Evolutionary conservation across 2,329 filamentous ascomycete genomes (phyloP).

Genomic region (Xylariales sp.): DNA sequence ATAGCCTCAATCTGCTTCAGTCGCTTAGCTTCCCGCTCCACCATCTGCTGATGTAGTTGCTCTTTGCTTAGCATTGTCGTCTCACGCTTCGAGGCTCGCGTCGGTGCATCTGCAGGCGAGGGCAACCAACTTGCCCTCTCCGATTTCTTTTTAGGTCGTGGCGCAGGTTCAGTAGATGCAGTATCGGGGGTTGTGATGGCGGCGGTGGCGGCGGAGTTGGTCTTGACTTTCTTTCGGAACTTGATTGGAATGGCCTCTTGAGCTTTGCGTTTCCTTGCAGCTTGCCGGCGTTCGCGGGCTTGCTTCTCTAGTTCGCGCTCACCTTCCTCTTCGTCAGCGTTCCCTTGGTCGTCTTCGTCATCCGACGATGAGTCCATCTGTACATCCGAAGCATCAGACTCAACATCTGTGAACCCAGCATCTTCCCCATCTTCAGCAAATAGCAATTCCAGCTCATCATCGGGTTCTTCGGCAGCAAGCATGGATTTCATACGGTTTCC

Average conservation of each 20-base stretch:
- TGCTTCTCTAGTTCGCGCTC: conserved; percentile 81
- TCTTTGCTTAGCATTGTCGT: conserved; percentile 58
- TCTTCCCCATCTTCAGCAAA: conserved; percentile 71
- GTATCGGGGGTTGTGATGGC: conserved; percentile 28
- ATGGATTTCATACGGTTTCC: conserved; percentile 80
- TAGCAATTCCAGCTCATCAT: conserved; percentile 66
- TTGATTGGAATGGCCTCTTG: conserved; percentile 68
- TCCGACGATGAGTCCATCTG: conserved; percentile 83
- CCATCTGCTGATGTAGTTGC: conserved; percentile 65
- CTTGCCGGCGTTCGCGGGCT: conserved; percentile 62
- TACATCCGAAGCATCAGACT: conserved; percentile 66
- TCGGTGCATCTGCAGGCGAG: conserved; percentile 48
- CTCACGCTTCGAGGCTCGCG: conserved; percentile 52
- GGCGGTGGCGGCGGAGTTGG: conserved; percentile 37
- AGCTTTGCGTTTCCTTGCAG: conserved; percentile 74
- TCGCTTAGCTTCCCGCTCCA: conserved; percentile 65
- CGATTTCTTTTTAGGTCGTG: conserved; percentile 55
- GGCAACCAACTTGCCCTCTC: conserved; percentile 57
- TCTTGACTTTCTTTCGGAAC: conserved; percentile 73
- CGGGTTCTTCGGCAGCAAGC: conserved; percentile 68
- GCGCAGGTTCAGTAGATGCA: conserved; percentile 37
- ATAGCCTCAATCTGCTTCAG: conserved; percentile 66
- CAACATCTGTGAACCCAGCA: conserved; percentile 65
- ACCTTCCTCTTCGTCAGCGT: conserved; percentile 71
- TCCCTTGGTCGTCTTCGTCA: conserved; percentile 72